These are phyloP conservation scores for Suhomyces anneliseae DNA, from an alignment of 1,139 yeast genomes.

Conservation along the genomic window DNA sequence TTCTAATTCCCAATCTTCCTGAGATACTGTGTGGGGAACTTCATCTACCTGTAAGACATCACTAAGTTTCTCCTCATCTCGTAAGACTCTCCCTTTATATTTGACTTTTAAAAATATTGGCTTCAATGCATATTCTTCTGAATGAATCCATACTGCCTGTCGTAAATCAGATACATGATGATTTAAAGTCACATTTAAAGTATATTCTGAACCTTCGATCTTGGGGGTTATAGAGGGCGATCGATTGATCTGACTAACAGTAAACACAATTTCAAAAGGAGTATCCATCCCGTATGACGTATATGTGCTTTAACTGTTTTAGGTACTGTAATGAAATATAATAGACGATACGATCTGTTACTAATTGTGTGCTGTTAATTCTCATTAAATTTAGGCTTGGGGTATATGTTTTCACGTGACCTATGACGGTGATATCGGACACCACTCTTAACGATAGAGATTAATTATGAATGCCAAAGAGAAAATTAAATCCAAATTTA, in stretches of 20 bases:
- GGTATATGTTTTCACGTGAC: constrained; percentile 2
- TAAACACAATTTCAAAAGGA: constrained; percentile 22
- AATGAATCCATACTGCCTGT: constrained; percentile 31
- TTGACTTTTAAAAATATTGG: constrained; percentile 25
- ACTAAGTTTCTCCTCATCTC: constrained; percentile 16
- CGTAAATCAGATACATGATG: constrained; percentile 25
- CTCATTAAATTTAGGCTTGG: background rate
- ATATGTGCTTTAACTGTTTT: no score
- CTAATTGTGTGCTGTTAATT: constrained; percentile 1
- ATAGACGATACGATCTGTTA: background rate
- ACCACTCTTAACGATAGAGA: background rate
- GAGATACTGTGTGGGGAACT: constrained; percentile 7
- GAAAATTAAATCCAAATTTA: no score
- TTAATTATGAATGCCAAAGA: no score
- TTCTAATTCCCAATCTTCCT: constrained; percentile 15
- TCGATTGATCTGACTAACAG: constrained; percentile 13
- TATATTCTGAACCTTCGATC: constrained; percentile 1
- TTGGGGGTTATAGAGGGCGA: background rate
- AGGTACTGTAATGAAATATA: no score
- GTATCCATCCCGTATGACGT: constrained; percentile 19
- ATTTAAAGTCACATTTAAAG: constrained; percentile 20
- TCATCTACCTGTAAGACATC: constrained; percentile 16
- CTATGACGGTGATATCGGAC: background rate
- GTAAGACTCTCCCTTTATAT: constrained; percentile 10
- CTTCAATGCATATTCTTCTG: constrained; percentile 22